Evolutionary conservation across 495 filamentous ascomycete genomes (phyloP).

Genomic region (Penicillium argentinense): DNA sequence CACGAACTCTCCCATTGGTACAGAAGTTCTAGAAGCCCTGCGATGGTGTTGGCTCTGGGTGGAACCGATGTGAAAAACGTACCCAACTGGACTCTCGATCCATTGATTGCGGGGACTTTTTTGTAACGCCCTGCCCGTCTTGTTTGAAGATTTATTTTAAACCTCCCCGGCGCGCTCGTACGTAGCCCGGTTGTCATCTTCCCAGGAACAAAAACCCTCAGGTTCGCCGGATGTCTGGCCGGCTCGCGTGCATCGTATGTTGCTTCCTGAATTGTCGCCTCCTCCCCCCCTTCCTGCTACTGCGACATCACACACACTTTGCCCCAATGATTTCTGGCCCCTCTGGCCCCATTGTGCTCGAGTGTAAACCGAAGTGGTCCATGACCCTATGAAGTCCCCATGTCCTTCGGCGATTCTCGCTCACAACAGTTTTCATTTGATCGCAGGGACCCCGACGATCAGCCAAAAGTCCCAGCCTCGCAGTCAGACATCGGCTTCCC

Average conservation of each 20-base stretch:
- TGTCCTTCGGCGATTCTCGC: constrained; percentile 22
- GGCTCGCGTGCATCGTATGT: constrained; percentile 18
- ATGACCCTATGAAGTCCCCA: constrained; percentile 16
- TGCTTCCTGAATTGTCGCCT: constrained; percentile 3
- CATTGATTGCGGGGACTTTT: constrained; percentile 20
- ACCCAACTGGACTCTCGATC: constrained; percentile 11
- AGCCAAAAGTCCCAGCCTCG: constrained; percentile 13
- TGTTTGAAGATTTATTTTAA: constrained; percentile 11
- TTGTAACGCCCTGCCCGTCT: constrained; percentile 15
- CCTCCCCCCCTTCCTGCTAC: constrained; percentile 6
- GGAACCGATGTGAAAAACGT: constrained; percentile 2
- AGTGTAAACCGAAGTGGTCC: constrained; percentile 17
- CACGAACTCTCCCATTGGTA: constrained; percentile 11
- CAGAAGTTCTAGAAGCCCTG: constrained; percentile 20
- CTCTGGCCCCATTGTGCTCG: constrained; percentile 13
- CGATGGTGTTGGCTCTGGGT: neutral
- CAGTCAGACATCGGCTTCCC: constrained; percentile 4
- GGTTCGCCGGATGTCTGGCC: constrained; percentile 4
- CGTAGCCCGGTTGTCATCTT: constrained; percentile 6
- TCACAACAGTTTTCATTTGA: constrained; percentile 22
- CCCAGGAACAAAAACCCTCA: constrained; percentile 14
- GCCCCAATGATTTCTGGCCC: constrained; percentile 14
- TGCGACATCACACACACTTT: constrained; percentile 2
- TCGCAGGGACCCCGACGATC: constrained; percentile 14
- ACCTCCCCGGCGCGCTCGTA: neutral